Evolutionary conservation across 2,329 filamentous ascomycete species (phyloP).

Genomic region (Ciborinia camelliae): DNA sequence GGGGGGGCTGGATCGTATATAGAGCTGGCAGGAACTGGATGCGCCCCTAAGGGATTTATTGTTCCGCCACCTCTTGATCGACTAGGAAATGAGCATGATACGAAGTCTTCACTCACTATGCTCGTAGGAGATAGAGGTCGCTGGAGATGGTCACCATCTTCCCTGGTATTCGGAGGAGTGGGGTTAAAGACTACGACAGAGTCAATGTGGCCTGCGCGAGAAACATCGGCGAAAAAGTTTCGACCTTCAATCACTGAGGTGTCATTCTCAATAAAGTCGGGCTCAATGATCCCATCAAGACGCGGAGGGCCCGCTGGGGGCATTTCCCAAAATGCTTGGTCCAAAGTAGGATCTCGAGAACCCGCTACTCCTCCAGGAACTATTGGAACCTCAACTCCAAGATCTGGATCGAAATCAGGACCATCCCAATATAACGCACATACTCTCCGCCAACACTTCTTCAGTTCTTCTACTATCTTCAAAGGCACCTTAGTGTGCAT

Average conservation of each 20-base stretch:
- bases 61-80: constrained; percentile 46
- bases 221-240: constrained; percentile 48
- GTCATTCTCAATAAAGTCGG: constrained; percentile 34
- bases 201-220: constrained; percentile 48
- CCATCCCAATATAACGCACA: constrained; percentile 88
- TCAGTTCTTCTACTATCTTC: constrained; percentile 89
- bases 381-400: constrained; percentile 64
- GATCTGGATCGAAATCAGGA: constrained; percentile 59
- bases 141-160: constrained; percentile 26
- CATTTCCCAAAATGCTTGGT: constrained; percentile 53
- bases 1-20: constrained; percentile 47
- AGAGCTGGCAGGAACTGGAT: constrained; percentile 54
- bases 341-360: constrained; percentile 52
- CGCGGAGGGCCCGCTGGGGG: constrained; percentile 44
- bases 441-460: constrained; percentile 94
- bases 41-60: constrained; percentile 49
- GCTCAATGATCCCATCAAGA: constrained; percentile 43
- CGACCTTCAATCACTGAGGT: constrained; percentile 30
- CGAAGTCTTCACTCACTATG: constrained; percentile 56
- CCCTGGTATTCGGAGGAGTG: constrained; percentile 6
- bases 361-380: constrained; percentile 71
- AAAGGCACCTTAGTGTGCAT: constrained; percentile 53
- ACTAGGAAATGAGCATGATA: constrained; percentile 62
- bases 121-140: constrained; percentile 53
- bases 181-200: constrained; percentile 41